Evolutionary conservation across 139 green algal genomes (phyloP), one percentile per base, ranked within the genome.

Genomic region (Astrephomene gubernaculifera): DNA sequence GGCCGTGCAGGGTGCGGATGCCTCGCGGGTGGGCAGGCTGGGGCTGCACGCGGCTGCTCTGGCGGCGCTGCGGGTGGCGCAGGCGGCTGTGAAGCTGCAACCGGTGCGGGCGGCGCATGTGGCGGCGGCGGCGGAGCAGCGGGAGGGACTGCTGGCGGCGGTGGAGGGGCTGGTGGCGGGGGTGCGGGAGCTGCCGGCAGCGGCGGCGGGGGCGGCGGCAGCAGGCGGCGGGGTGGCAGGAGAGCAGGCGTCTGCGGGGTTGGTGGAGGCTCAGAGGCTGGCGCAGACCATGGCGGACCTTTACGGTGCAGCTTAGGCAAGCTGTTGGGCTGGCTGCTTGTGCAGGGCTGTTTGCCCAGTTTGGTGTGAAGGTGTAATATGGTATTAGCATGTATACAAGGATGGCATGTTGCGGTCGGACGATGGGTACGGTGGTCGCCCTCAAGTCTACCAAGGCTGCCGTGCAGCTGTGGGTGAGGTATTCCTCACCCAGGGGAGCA

Each of bases 231-330:
- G 5, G 24, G 27, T 12, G 17, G 78, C 8, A 22, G 54, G 27
- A 33, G 35, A 36, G 21, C 27, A 69, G 21, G 53, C 43, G 31
- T 43, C 63, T 2, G 31, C 45, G 25, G 78, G 79, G 39, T 65
- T 19, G 35, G 2, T 69, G 24, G 79, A 86, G 49, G 36, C 17
- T 9, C 65, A 78, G 65, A 22, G 79, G 35, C 65, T 86, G 45
- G 10, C 33, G 49, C 79, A 86, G 44, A 86, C 31, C 25, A 27
- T 86, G 31, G 45, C 45, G 24, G 79, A 86, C 49, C 21, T 84
- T 33, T 84, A 65, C 27, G 61, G 61, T n/a, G n/a, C n/a, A n/a
- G n/a, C n/a, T n/a, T n/a, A n/a, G n/a, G n/a, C n/a, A n/a, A n/a
- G n/a, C n/a, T n/a, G n/a, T n/a, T n/a, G n/a, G n/a, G n/a, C n/a